Evolutionary conservation across 345 rosid genomes (phyloP), one percentile per base, ranked within the genome.

Genomic region (Limnanthes douglasii): DNA sequence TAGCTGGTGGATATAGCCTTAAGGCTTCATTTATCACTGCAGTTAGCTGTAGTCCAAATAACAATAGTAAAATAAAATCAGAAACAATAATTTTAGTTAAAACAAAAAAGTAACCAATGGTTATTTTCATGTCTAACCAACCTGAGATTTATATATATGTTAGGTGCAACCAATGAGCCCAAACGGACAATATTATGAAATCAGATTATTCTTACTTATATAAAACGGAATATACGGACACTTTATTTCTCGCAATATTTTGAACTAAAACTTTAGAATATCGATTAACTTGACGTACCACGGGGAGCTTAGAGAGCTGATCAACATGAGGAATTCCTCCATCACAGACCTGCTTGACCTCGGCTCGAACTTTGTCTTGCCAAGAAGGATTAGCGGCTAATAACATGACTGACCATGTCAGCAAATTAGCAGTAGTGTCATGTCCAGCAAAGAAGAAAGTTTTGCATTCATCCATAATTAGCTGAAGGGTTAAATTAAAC

Each of bases 361-460:
- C 82, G 7, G 39, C 59, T 0, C 98, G 55, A 11, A 80, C 73
- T 33, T 65, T 80, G 4, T 90, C 71, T 50, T 90, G 98, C 98
- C 98, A 90, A 11, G 45, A n/a, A 16, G 94, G 85, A 45, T 80
- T 72, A 53, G 66, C 69, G 12, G 94, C 93, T 0, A 90, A 70
- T 9, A 90, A 74, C 96, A 90, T 84, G 36, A 68, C 53, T 2
- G 96, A 77, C 98, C 98, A 90, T 1, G 98, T 90, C 29, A 90
- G 86, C 26, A 84, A 58, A 17, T 80, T 68, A 15, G 98, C 68
- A 2, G 96, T 80, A 7, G 98, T 84, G 57, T 90, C 98, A 38
- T 90, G 96, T 21, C 98, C 98, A 3, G 94, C 88, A 36, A 90
- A 90, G 66, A 84, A 84, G 65, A 90, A 84, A 17, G 98, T 90